Base-by-base conservation (phyloP, 2,329 filamentous ascomycete species). In the Claviceps sp. region DNA sequence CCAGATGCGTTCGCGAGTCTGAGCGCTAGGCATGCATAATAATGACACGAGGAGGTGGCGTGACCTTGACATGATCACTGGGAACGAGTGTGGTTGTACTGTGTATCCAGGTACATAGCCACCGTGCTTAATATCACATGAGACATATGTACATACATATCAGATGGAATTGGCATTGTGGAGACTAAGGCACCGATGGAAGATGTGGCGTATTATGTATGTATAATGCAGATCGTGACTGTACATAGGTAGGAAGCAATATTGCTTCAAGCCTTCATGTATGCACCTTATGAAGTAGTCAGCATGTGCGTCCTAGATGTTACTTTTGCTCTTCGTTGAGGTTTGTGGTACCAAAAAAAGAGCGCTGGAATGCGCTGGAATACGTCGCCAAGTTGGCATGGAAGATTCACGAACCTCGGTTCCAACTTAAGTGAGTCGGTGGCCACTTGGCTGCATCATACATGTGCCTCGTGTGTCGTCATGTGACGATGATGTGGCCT, bases 1-100 rank as follows among this genome's bases (percentile, higher is more conserved):
- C 86, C 86, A 3, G 86, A 90, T 66, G 86, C 86, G 14, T 90
- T 89, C 73, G 81, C 85, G 2, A 86, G 83, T 49, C 70, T 90
- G 56, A 88, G 84, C 60, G 80, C 84, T 50, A 71, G 77, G 57
- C 75, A 77, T 60, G 68, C 64, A 61, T 74, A 59, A 61, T 74
- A 59, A 68, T 62, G 52, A 16, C 5, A 44, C 19, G 7, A 39
- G 14, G 1, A n/a, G 17, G 14, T 5, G 26, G 38, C 17, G 17
- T 19, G 37, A 17, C 41, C 13, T 14, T 14, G 16, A 16, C n/a
- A 26, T 26, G 24, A 26, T 7, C 24, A 26, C 42, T 8, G 42
- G 41, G 1, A 6, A n/a, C 5, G 19, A 44, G 14, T 16, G 16
- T 10, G 5, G 30, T 19, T 19, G n/a, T 42, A 24, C 16, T 24